These are phyloP conservation scores for Lentinula guzmanii DNA, from an alignment of 768 basidiomycete genomes.

Conservation along the genomic window DNA sequence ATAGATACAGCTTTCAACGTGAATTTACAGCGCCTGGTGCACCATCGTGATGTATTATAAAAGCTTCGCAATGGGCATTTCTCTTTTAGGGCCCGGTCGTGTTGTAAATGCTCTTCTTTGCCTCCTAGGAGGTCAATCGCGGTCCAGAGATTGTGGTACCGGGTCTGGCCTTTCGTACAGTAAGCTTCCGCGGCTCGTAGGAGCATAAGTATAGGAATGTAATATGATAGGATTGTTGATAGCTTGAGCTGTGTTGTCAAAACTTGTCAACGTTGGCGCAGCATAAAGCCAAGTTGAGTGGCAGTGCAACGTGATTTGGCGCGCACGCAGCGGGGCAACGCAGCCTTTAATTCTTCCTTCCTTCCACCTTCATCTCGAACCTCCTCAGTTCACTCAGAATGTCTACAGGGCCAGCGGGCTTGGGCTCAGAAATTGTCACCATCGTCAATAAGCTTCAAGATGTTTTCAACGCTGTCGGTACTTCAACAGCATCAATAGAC, in stretches of 20 bases:
- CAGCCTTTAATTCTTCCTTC: neutral
- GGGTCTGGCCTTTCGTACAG: no score
- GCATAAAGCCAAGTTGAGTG: neutral
- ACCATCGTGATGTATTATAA: no score
- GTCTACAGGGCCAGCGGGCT: conserved; percentile 48
- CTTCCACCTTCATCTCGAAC: conserved; percentile 1
- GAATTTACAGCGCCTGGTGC: no score
- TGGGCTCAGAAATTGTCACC: conserved; percentile 76
- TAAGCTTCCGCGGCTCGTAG: no score
- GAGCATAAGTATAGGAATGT: no score
- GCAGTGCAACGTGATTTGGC: neutral
- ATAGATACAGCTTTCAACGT: no score
- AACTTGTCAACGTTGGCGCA: neutral
- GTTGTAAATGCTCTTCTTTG: no score
- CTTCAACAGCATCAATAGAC: conserved; percentile 75
- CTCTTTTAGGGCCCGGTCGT: no score
- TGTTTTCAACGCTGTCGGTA: conserved; percentile 81
- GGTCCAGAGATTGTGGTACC: no score
- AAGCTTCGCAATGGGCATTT: no score
- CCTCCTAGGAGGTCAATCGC: no score
- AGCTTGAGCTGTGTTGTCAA: neutral
- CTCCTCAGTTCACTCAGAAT: neutral
- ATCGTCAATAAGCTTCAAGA: conserved; percentile 89
- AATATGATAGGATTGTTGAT: no score
- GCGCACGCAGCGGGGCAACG: neutral